Evolutionary conservation across 208 protist species (phyloP).

Genomic region (Porcisia hertigi): DNA sequence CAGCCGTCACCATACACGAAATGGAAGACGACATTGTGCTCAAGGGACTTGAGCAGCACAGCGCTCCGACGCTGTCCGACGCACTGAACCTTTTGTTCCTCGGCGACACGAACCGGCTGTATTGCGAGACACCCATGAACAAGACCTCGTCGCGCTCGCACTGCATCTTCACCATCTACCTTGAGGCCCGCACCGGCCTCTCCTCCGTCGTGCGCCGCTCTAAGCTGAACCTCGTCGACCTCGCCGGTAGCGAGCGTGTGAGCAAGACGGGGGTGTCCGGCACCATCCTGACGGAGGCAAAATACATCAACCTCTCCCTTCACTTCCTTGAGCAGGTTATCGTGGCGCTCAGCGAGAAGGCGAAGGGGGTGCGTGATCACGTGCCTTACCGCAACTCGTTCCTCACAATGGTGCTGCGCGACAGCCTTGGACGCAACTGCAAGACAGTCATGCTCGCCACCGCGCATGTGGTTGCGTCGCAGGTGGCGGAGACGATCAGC

Average conservation of each 20-base stretch:
- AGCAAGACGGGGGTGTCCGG: constrained; percentile 85
- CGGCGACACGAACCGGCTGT: constrained; percentile 85
- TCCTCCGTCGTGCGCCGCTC: constrained; percentile 60
- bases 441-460: constrained; percentile 94
- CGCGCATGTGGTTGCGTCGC: constrained; percentile 53
- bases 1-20: constrained; percentile 67
- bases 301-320: constrained; percentile 93
- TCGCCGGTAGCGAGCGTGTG: constrained; percentile 93
- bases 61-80: constrained; percentile 65
- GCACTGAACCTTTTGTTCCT: constrained; percentile 87
- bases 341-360: constrained; percentile 81
- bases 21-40: constrained; percentile 66
- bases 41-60: constrained; percentile 65
- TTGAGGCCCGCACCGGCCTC: constrained; percentile 60
- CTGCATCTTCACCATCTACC: constrained; percentile 87
- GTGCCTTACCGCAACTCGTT: constrained; percentile 95
- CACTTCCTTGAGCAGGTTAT: constrained; percentile 90
- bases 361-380: constrained; percentile 84
- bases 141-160: constrained; percentile 92
- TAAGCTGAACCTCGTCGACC: constrained; percentile 91
- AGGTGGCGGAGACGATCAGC: constrained; percentile 86
- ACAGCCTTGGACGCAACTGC: constrained; percentile 95
- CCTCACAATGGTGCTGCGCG: constrained; percentile 94
- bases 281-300: constrained; percentile 70
- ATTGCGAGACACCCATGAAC: constrained; percentile 93